Percentiles rank a stretch among this genome's conserved stretches.
Evolutionary conservation across 169 alveolate genomes (phyloP).

Genomic region (Cryptosporidium sp.): DNA sequence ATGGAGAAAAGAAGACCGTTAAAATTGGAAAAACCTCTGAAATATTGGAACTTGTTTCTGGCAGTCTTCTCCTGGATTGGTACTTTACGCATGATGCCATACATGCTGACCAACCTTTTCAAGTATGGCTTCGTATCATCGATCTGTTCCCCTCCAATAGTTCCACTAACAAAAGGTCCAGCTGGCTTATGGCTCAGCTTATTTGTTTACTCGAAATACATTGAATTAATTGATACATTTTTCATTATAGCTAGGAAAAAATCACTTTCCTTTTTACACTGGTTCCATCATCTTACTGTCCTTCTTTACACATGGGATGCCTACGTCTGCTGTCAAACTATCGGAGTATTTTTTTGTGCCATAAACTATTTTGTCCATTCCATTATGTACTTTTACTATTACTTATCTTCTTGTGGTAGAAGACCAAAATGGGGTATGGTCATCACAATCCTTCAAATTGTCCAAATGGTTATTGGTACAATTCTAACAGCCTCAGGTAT

Average conservation of each 20-base stretch:
- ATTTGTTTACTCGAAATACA: constrained; percentile 84
- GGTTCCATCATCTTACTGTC: constrained; percentile 90
- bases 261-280: constrained; percentile 82
- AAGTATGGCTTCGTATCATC: constrained; percentile 81
- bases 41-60: constrained; percentile 83
- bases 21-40: constrained; percentile 77
- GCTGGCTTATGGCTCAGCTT: constrained; percentile 83
- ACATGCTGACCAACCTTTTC: constrained; percentile 60
- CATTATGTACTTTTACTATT: constrained; percentile 87
- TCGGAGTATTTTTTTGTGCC: constrained; percentile 84
- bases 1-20: constrained; percentile 81
- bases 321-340: constrained; percentile 82
- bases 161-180: constrained; percentile 82
- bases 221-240: constrained; percentile 86
- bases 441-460: constrained; percentile 83
- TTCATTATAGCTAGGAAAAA: constrained; percentile 83
- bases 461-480: constrained; percentile 85
- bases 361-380: constrained; percentile 87
- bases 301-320: constrained; percentile 89
- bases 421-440: constrained; percentile 83
- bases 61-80: constrained; percentile 83
- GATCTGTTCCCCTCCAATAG: constrained; percentile 82
- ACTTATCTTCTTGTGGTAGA: constrained; percentile 78
- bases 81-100: constrained; percentile 78
- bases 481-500: constrained; percentile 28